A percentile compares a stretch with the other conserved stretches of the same genome.
Conservation (phyloP, 2,329 filamentous ascomycete genomes). For the Fusarium heterosporum region DNA sequence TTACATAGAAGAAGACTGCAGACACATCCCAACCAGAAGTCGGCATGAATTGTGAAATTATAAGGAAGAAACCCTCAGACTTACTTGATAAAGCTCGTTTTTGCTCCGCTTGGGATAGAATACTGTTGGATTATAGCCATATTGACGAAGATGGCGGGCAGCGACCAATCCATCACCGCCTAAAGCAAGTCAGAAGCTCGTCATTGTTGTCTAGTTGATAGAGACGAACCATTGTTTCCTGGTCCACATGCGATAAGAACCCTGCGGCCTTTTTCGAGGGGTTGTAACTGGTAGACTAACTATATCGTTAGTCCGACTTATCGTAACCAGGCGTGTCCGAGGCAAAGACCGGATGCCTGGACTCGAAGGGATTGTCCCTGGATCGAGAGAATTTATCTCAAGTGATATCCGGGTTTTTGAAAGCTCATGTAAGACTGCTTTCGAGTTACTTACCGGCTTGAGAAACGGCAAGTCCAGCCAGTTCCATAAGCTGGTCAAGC, state of each 20-base stretch:
- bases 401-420: background rate
- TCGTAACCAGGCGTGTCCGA: background rate
- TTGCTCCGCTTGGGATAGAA: slow-evolving; percentile 95
- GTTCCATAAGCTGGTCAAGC: slow-evolving; percentile 96
- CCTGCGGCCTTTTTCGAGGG: slow-evolving; percentile 74
- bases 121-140: slow-evolving; percentile 87
- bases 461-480: slow-evolving; percentile 92
- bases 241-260: slow-evolving; percentile 93
- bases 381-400: background rate
- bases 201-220: background rate
- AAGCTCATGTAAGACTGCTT: background rate
- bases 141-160: slow-evolving; percentile 89
- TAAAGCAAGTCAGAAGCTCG: slow-evolving; percentile 5
- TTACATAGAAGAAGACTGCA: slow-evolving; percentile 36
- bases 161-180: slow-evolving; percentile 95
- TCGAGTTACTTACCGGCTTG: slow-evolving; percentile 74
- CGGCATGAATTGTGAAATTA: background rate
- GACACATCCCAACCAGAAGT: background rate
- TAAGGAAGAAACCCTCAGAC: slow-evolving; percentile 27
- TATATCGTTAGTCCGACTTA: slow-evolving; percentile 2
- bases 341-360: background rate
- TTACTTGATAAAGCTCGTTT: slow-evolving; percentile 87
- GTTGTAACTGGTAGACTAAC: slow-evolving; percentile 87
- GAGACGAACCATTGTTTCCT: slow-evolving; percentile 72
- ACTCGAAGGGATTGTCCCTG: too few relatives aligned